Conservation (phyloP, 2,329 filamentous ascomycete genomes). For the Raffaelea albimanens region DNA sequence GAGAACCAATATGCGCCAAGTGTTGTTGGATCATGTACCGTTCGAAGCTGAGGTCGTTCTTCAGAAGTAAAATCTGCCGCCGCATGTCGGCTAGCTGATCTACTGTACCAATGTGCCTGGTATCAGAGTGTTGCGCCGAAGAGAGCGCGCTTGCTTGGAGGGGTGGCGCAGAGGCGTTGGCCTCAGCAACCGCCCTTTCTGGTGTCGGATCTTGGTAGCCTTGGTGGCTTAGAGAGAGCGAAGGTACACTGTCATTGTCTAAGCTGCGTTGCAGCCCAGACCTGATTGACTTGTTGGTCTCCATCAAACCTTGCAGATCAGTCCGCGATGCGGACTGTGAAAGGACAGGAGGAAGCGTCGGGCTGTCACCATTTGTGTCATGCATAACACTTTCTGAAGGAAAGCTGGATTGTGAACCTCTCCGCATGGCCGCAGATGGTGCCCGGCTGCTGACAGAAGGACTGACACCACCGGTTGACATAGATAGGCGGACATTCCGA, state of each 20-base stretch:
- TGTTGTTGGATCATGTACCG: conserved; percentile 78
- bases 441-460: conserved; percentile 21
- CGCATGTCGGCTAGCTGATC: conserved; percentile 45
- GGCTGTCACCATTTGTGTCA: conserved; percentile 44
- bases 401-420: conserved; percentile 41
- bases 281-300: conserved; percentile 49
- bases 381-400: conserved; percentile 33
- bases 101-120: too few relatives aligned
- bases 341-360: conserved; percentile 47
- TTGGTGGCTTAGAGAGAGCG: conserved; percentile 40
- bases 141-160: background rate
- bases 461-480: conserved; percentile 29
- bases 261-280: conserved; percentile 44
- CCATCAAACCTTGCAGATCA: conserved; percentile 50
- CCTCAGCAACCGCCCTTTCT: conserved; percentile 21
- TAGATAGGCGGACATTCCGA: conserved; percentile 13
- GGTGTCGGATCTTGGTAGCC: conserved; percentile 37
- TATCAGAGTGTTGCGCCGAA: conserved; percentile 16
- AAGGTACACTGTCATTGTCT: conserved; percentile 49
- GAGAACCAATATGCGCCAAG: conserved; percentile 68
- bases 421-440: conserved; percentile 28
- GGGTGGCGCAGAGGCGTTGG: background rate
- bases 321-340: conserved; percentile 34
- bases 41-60: conserved; percentile 77
- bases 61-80: conserved; percentile 63